Percentiles rank a stretch among this genome's conserved stretches.
These are phyloP conservation scores for Botryosphaeria dothidea DNA, from an alignment of 2,329 filamentous ascomycete species.

Conservation along the genomic window DNA sequence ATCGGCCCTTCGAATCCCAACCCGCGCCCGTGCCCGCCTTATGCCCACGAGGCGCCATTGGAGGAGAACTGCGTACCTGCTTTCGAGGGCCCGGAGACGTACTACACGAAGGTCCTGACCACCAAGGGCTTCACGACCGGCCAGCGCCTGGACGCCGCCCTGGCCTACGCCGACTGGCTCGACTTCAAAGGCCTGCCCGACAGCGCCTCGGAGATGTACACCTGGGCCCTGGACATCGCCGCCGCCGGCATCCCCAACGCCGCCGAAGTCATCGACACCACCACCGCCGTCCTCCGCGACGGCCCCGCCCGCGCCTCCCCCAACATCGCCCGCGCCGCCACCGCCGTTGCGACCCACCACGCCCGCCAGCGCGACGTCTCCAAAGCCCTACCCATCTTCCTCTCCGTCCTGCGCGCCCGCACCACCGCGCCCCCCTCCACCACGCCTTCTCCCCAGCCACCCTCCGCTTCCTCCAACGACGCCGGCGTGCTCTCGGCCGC, in stretches of 20 bases:
- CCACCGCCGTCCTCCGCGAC: constrained; percentile 56
- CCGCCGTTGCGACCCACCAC: constrained; percentile 75
- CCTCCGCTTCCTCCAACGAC: constrained; percentile 24
- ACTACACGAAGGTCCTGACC: constrained; percentile 79
- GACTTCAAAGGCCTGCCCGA: constrained; percentile 71
- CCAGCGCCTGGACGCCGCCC: constrained; percentile 77
- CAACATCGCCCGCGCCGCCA: constrained; percentile 75
- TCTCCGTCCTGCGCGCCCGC: constrained; percentile 80
- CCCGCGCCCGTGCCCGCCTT: constrained; percentile 70
- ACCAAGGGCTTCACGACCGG: constrained; percentile 76
- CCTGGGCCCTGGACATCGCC: constrained; percentile 75
- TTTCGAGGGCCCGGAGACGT: constrained; percentile 69
- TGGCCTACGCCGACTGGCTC: constrained; percentile 83
- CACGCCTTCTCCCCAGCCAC: constrained; percentile 19
- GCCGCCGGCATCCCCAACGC: constrained; percentile 54
- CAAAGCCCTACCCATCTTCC: constrained; percentile 76
- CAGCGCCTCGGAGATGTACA: constrained; percentile 71
- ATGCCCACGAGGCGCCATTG: constrained; percentile 61
- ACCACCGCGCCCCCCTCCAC: constrained; percentile 53
- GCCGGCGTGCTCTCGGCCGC: constrained; percentile 37
- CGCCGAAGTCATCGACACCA: constrained; percentile 57
- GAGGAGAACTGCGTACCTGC: constrained; percentile 75
- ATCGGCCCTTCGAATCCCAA: constrained; percentile 81
- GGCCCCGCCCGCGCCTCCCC: constrained; percentile 49
- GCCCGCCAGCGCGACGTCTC: constrained; percentile 68